Conservation (phyloP, 1,284 basidiomycete species). For the Coniferiporia sulphurascens region DNA sequence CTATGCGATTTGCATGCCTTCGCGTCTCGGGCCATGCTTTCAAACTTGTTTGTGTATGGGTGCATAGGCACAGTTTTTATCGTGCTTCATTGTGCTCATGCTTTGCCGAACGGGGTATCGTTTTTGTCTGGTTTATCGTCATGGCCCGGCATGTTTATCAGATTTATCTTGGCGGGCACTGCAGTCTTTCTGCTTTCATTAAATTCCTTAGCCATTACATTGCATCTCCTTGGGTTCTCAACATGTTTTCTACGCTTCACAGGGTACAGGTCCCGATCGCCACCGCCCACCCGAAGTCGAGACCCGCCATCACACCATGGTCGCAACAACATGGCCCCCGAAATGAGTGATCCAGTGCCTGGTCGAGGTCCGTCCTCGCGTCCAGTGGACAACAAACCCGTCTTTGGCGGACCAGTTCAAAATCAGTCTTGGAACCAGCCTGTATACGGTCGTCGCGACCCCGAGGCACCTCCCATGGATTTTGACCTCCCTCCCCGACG, state of each 20-base stretch:
- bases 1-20: constrained; percentile 5
- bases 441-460: background rate
- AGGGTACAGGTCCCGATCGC: constrained; percentile 15
- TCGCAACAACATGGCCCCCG: background rate
- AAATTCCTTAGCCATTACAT: constrained; percentile 6
- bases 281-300: background rate
- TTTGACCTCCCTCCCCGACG: constrained; percentile 4
- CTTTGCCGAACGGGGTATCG: too few species aligned
- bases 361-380: background rate
- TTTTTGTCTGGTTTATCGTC: background rate
- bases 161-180: background rate
- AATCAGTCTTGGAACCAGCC: background rate
- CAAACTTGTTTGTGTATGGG: background rate
- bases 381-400: background rate
- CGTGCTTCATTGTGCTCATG: too few species aligned
- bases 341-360: background rate
- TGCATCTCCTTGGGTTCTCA: constrained; percentile 12
- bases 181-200: background rate
- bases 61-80: too few species aligned
- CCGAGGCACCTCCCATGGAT: constrained; percentile 2
- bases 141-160: background rate
- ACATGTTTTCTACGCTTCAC: constrained; percentile 9
- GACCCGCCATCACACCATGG: background rate
- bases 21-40: background rate
- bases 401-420: background rate